Evolutionary conservation across 2,329 filamentous ascomycete species (phyloP), one percentile per base, ranked within the genome.

Genomic region (Trichoderma polysporum): DNA sequence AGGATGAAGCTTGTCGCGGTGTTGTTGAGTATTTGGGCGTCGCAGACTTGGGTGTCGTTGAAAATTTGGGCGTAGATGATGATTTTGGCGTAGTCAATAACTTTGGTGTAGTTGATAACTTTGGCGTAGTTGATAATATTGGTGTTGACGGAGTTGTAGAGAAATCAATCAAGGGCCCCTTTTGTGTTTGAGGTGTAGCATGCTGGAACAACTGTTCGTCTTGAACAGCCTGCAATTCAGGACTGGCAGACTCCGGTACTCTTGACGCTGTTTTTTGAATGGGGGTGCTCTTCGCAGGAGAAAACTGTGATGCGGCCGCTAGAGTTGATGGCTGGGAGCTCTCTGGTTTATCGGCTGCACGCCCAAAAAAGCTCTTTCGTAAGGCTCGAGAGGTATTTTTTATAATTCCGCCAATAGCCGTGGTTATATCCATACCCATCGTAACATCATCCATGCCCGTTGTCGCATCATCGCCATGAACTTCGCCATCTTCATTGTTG

Each of bases 371-470:
- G 54, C 82, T 81, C 73, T 86, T 88, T 9, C 83, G 86, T 39
- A 77, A 73, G 70, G 79, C 69, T 39, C 73, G 73, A 9, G 72
- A 72, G 27, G 63, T 70, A 37, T 71, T 74, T 27, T 68, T 75
- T 74, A 91, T 79, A 59, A 92, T 91, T 9, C 83, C 82, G 10
- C 90, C 89, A 54, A 91, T 80, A 6, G 85, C 86, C 53, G 82
- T 82, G 2, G 89, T 91, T 74, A 91, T 86, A 53, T 91, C 89
- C 89, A 91, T 91, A 0, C 83, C 87, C 75, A 85, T 82, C 1
- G 86, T 88, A 9, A 25, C 52, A 35, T 54, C 52, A n/a, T n/a
- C n/a, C 29, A 54, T 33, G 7, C 22, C 31, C 15, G 31, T 54
- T 31, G 53, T 66, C n/a, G 29, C 52, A 47, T 65, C 62, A 29